Percentiles rank a stretch among this genome's conserved stretches.
phyloP scores from a whole-genome alignment of 495 filamentous ascomycete species.

The Hypoxylon fragiforme region DNA sequence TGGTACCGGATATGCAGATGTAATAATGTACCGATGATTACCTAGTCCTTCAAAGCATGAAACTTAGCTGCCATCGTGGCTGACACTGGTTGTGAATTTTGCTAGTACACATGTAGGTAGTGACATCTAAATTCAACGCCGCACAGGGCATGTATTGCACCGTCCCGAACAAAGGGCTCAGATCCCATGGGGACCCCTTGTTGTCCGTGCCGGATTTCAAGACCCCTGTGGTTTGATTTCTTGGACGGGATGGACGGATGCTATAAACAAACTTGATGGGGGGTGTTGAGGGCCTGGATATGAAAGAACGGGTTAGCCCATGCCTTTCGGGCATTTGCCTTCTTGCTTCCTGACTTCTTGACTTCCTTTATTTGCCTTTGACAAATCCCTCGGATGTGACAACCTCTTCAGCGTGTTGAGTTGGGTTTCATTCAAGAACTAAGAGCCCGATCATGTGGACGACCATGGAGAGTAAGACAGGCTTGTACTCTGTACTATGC shows the following conservation, averaged over 20 bases:
- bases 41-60: too few relatives aligned
- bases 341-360: too few relatives aligned
- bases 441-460: conserved; percentile 19
- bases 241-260: too few relatives aligned
- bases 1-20: too few relatives aligned
- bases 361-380: conserved; percentile 11
- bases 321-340: too few relatives aligned
- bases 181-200: conserved; percentile 2
- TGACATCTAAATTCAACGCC: neutral
- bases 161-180: conserved; percentile 15
- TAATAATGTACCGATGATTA: too few relatives aligned
- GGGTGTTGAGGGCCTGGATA: too few relatives aligned
- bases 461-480: neutral
- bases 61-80: too few relatives aligned
- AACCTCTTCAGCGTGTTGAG: conserved; percentile 10
- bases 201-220: conserved; percentile 4
- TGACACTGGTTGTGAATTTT: too few relatives aligned
- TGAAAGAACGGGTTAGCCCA: too few relatives aligned
- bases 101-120: too few relatives aligned
- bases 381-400: conserved; percentile 13
- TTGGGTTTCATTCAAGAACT: conserved; percentile 15
- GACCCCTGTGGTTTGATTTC: conserved; percentile 6
- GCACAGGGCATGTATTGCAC: conserved; percentile 14
- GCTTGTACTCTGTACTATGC: neutral
- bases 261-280: too few relatives aligned